Evolutionary conservation across 2,329 filamentous ascomycete species (phyloP).

Genomic region (Chalaropsis ovoidea): DNA sequence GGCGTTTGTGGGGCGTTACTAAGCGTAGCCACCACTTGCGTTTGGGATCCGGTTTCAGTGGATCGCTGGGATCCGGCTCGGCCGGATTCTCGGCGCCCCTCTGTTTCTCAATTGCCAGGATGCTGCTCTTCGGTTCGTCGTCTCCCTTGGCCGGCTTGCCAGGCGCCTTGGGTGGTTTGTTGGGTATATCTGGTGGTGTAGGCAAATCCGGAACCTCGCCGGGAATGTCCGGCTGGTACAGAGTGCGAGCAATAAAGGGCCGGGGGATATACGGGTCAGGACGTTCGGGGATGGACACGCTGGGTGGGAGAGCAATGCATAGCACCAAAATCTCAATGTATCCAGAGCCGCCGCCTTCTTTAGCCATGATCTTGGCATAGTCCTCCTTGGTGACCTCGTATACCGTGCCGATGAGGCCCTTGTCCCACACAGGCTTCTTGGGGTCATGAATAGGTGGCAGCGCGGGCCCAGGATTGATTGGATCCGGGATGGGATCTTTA

Average conservation of each 20-base stretch:
- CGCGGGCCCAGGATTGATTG: constrained; percentile 25
- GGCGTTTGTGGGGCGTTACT: constrained; percentile 41
- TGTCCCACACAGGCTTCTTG: constrained; percentile 49
- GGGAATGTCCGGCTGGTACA: constrained; percentile 44
- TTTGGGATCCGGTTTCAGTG: constrained; percentile 28
- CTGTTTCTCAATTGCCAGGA: constrained; percentile 1
- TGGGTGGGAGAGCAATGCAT: constrained; percentile 58
- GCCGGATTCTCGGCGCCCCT: constrained; percentile 26
- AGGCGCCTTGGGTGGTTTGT: constrained; percentile 29
- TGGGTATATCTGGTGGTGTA: constrained; percentile 30
- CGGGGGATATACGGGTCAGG: constrained; percentile 46
- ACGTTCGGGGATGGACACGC: constrained; percentile 51
- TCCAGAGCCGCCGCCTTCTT: constrained; percentile 75
- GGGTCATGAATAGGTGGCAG: constrained; percentile 23
- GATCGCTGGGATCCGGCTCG: constrained; percentile 24
- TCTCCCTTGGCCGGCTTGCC: constrained; percentile 25
- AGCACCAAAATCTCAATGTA: constrained; percentile 76
- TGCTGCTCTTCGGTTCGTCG: constrained; percentile 1
- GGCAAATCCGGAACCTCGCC: constrained; percentile 42
- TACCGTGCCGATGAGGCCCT: constrained; percentile 81
- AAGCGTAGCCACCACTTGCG: constrained; percentile 41
- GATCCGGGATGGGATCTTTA: constrained; percentile 32
- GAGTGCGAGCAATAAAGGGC: constrained; percentile 73
- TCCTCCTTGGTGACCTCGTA: constrained; percentile 84
- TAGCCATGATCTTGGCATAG: constrained; percentile 76